Percentiles rank a stretch among this genome's conserved stretches.
phyloP scores from a whole-genome alignment of 768 basidiomycete species.

The Daedaleopsis nitida region DNA sequence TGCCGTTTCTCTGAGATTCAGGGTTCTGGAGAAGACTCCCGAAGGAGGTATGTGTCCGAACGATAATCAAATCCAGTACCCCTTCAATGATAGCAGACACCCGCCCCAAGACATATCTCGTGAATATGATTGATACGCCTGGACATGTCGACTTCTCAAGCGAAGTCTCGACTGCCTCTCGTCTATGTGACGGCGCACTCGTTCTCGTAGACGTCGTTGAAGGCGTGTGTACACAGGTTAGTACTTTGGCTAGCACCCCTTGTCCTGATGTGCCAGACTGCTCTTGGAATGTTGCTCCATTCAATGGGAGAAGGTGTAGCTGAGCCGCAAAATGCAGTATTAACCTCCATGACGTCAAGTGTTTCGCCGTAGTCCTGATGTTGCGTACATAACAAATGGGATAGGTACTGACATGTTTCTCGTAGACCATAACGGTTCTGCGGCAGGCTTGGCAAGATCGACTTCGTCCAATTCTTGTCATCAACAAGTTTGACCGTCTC shows the following conservation, averaged over 20 bases:
- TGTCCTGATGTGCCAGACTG: too few relatives aligned
- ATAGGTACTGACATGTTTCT: background rate
- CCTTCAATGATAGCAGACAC: conserved; percentile 40
- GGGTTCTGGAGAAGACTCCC: conserved; percentile 60
- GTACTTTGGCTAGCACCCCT: background rate
- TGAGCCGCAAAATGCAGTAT: too few relatives aligned
- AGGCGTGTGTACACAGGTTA: conserved; percentile 95
- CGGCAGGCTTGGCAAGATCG: conserved; percentile 93
- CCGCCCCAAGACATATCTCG: conserved; percentile 68
- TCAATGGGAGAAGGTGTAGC: too few relatives aligned
- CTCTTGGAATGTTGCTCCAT: background rate
- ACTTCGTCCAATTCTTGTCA: conserved; percentile 87
- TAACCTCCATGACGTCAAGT: too few relatives aligned
- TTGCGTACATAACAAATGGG: background rate
- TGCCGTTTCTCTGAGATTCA: conserved; percentile 88
- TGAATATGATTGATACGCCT: conserved; percentile 98
- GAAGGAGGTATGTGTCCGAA: conserved; percentile 55
- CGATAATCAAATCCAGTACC: conserved; percentile 20
- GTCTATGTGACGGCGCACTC: conserved; percentile 93
- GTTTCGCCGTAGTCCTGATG: background rate
- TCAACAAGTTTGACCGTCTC: conserved; percentile 95
- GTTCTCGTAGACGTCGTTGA: conserved; percentile 97
- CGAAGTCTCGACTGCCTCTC: conserved; percentile 93
- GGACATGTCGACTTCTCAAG: conserved; percentile 99
- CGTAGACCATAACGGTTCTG: conserved; percentile 90